Percentiles rank a stretch among this genome's conserved stretches.
phyloP scores from a whole-genome alignment of 2,329 filamentous ascomycete genomes.

The Xylogone sp. region DNA sequence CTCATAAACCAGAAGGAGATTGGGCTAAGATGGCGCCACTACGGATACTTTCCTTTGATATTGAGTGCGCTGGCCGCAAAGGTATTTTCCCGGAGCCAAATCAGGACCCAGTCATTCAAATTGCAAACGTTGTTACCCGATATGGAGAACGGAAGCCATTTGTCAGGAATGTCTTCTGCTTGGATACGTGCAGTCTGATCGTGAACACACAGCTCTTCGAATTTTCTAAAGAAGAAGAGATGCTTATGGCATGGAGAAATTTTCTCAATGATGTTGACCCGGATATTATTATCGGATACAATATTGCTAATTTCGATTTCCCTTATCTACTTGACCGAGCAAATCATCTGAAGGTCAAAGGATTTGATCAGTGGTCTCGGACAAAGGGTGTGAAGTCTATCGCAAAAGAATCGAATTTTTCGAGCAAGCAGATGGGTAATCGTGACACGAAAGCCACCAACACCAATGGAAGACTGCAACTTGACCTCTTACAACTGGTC shows the following conservation, averaged over 20 bases:
- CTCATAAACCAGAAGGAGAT: constrained; percentile 85
- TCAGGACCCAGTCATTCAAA: constrained; percentile 93
- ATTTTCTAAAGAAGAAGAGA: constrained; percentile 75
- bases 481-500: constrained; percentile 91
- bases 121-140: constrained; percentile 90
- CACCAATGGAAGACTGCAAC: constrained; percentile 86
- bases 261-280: constrained; percentile 90
- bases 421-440: constrained; percentile 97
- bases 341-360: constrained; percentile 71
- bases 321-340: constrained; percentile 90
- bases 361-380: constrained; percentile 86
- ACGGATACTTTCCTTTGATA: constrained; percentile 92
- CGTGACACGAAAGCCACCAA: constrained; percentile 93
- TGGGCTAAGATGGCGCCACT: constrained; percentile 98
- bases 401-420: constrained; percentile 79
- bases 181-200: constrained; percentile 88
- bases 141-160: constrained; percentile 97
- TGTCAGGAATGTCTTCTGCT: constrained; percentile 91
- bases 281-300: constrained; percentile 98
- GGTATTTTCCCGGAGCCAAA: constrained; percentile 94
- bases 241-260: constrained; percentile 89
- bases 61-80: constrained; percentile 96
- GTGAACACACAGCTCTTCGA: constrained; percentile 91
- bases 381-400: constrained; percentile 67
- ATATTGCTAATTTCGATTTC: constrained; percentile 98